Evolutionary conservation across 257 asterid species (phyloP).

Genomic region (Nicotiana noctiflora): DNA sequence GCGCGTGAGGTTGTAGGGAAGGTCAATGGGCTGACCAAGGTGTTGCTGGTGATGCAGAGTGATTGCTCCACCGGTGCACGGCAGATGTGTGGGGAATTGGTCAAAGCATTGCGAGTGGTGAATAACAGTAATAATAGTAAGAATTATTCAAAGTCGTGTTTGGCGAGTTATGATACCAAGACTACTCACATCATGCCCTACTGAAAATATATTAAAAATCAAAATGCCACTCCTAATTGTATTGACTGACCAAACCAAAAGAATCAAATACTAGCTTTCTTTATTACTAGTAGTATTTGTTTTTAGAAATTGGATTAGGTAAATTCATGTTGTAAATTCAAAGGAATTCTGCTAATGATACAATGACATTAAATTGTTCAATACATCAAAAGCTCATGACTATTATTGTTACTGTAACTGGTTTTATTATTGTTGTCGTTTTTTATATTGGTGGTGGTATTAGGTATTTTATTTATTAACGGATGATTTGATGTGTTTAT

Average conservation of each 20-base stretch:
- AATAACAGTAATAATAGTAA: constrained; percentile 6
- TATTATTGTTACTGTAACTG: neutral
- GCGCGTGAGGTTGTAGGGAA: constrained; percentile 47
- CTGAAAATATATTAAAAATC: constrained; percentile 23
- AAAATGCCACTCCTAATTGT: neutral
- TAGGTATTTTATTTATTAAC: neutral
- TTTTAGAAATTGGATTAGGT: neutral
- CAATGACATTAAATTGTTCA: neutral
- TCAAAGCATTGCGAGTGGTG: constrained; percentile 56
- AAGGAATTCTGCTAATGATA: neutral
- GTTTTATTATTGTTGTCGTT: neutral
- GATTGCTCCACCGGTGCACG: constrained; percentile 40
- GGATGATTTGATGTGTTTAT: neutral
- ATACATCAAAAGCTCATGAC: neutral
- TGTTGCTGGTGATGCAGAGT: constrained; percentile 87
- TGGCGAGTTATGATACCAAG: constrained; percentile 75
- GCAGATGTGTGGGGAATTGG: constrained; percentile 79
- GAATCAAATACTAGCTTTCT: neutral
- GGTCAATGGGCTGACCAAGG: constrained; percentile 71
- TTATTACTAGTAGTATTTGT: neutral
- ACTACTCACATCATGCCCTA: constrained; percentile 85
- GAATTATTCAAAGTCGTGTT: constrained; percentile 51
- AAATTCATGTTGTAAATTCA: constrained; percentile 1
- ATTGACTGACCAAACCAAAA: constrained; percentile 7
- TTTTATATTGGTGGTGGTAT: neutral